A percentile compares a stretch with the other conserved stretches of the same genome.
Conservation (phyloP, 2,329 filamentous ascomycete genomes). For the Colletotrichum sp. region DNA sequence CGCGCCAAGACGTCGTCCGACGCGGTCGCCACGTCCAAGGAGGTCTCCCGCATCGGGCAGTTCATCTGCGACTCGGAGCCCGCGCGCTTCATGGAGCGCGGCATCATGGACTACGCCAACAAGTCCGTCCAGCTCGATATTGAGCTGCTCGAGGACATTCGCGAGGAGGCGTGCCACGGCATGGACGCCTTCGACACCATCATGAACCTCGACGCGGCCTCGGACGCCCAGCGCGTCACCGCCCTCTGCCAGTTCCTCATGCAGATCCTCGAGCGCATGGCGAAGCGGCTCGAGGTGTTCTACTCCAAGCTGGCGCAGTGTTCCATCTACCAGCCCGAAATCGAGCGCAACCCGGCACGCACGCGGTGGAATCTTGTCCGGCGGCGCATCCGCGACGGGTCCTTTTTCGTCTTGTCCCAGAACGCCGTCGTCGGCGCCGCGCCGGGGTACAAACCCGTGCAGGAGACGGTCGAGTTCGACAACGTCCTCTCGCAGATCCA, state of each 20-base stretch:
- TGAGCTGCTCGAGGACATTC: constrained; percentile 56
- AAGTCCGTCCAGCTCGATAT: constrained; percentile 56
- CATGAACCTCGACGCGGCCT: constrained; percentile 42
- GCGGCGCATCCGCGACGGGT: constrained; percentile 53
- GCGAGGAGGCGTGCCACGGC: constrained; percentile 56
- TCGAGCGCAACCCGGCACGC: constrained; percentile 58
- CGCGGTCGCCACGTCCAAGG: constrained; percentile 49
- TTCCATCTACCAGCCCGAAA: constrained; percentile 54
- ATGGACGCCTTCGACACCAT: constrained; percentile 60
- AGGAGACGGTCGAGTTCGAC: constrained; percentile 48
- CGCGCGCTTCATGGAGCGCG: constrained; percentile 55
- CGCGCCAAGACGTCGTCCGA: constrained; percentile 49
- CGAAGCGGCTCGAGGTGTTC: constrained; percentile 54
- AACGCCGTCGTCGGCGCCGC: constrained; percentile 34
- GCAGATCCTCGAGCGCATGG: constrained; percentile 58
- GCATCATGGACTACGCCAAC: constrained; percentile 55
- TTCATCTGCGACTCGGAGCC: constrained; percentile 51
- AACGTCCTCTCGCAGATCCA: constrained; percentile 48
- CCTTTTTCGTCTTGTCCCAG: constrained; percentile 54
- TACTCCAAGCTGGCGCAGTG: constrained; percentile 54
- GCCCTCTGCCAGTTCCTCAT: constrained; percentile 52
- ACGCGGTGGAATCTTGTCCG: constrained; percentile 57
- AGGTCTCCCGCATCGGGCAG: constrained; percentile 54
- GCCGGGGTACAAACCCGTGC: constrained; percentile 29
- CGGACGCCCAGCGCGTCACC: constrained; percentile 40